Evolutionary conservation across 2,329 filamentous ascomycete genomes (phyloP), one percentile per base, ranked within the genome.

Genomic region (Thermoascus crustaceus): DNA sequence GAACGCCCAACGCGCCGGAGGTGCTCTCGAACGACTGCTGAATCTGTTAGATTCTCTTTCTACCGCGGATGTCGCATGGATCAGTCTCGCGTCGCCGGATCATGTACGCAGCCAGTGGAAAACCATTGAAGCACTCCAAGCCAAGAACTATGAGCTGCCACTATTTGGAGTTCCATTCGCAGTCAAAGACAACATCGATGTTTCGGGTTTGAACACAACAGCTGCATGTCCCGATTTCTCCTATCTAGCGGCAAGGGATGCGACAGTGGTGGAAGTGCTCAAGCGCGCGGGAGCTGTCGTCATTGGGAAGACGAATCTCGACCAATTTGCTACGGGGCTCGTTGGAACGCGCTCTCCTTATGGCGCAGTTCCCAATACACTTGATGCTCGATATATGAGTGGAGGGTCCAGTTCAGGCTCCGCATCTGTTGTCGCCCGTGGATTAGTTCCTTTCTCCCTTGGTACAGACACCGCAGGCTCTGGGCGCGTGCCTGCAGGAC

Each of bases 241-340:
- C 2, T 72, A 72, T 45, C 59, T 60, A 1, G 64, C 74, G 0
- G 55, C 57, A n/a, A 49, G 55, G 5, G 69, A 63, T 10, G 67
- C 71, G 1, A 58, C 60, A 4, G 66, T 69, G 1, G 67, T 73
- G 14, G 56, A 68, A 16, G 62, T 60, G 27, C 49, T 75, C 4
- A 56, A 74, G 3, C 57, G 62, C 4, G 66, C 69, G 9, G 75
- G 75, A 5, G 75, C 66, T 1, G 49, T 78, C 3, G 69, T 73
- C 38, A 61, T 78, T 27, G 75, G 75, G 19, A 79, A 78, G 48
- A 64, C 64, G 8, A 73, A 72, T 45, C 64, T 80, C 35, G 76
- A 80, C 48, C 75, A 80, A 51, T 63, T 80, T 3, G 76, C 75
- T 2, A 79, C 75, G 1, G 76, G 76, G 1, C 61, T 80, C 2